Evolutionary conservation across 768 basidiomycete genomes (phyloP).

Genomic region (Termitomyces sp.): DNA sequence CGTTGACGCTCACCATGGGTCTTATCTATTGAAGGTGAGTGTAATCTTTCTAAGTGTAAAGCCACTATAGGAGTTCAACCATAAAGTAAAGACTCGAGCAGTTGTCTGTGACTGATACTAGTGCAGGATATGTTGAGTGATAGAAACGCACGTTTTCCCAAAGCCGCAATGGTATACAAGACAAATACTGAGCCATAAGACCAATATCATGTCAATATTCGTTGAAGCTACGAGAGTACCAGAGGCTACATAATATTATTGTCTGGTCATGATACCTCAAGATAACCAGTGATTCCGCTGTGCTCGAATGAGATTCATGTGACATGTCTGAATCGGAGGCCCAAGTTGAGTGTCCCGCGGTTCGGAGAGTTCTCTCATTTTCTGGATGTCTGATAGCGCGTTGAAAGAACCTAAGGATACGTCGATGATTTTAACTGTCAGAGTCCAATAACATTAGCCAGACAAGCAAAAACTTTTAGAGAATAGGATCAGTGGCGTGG

Average conservation of each 20-base stretch:
- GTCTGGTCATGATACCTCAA: not conserved
- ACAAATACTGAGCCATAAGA: not conserved
- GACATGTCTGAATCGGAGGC: no score
- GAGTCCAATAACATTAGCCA: no score
- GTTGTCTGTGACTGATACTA: not conserved
- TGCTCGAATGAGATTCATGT: not conserved
- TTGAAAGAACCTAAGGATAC: not conserved
- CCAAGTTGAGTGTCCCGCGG: not conserved
- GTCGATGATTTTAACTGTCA: not conserved
- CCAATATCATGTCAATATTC: not conserved
- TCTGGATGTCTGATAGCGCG: not conserved
- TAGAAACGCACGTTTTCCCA: not conserved
- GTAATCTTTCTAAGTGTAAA: no score
- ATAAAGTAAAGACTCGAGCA: not conserved
- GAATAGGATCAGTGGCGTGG: conserved; percentile 6
- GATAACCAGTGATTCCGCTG: not conserved
- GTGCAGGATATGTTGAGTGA: not conserved
- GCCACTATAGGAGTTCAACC: not conserved
- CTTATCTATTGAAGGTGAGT: no score
- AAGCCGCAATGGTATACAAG: not conserved
- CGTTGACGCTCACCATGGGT: no score
- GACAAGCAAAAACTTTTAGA: not conserved
- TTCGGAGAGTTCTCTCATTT: not conserved
- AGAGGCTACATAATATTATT: not conserved
- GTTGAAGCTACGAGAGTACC: not conserved